phyloP scores from a whole-genome alignment of 768 basidiomycete species.

The Calocybe indica region DNA sequence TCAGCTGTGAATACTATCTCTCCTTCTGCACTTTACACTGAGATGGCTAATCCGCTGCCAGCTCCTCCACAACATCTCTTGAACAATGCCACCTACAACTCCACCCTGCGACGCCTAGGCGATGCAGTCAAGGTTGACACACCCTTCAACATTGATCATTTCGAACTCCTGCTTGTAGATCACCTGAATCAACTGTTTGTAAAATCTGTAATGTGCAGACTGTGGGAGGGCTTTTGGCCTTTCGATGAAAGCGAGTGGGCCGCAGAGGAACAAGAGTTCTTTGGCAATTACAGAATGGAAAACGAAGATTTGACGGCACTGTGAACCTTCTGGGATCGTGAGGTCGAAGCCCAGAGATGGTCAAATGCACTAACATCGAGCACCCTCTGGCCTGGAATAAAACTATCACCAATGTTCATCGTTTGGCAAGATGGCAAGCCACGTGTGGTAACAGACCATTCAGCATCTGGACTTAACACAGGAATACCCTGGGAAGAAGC shows the following conservation, averaged over 20 bases:
- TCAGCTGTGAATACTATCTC: conserved; percentile 5
- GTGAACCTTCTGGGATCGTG: conserved; percentile 4
- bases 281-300: neutral
- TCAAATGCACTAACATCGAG: conserved; percentile 1
- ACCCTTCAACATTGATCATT: conserved; percentile 23
- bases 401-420: conserved; percentile 12
- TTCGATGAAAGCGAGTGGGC: conserved; percentile 6
- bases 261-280: neutral
- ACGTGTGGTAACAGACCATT: conserved; percentile 16
- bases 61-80: conserved; percentile 8
- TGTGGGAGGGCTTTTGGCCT: conserved; percentile 36
- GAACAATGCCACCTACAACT: conserved; percentile 4
- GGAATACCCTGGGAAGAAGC: conserved; percentile 11
- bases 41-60: conserved; percentile 8
- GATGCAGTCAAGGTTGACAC: conserved; percentile 14
- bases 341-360: neutral
- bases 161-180: conserved; percentile 12
- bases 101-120: conserved; percentile 5
- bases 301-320: conserved; percentile 1
- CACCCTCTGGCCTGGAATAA: conserved; percentile 8
- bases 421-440: conserved; percentile 14
- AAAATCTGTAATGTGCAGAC: conserved; percentile 14
- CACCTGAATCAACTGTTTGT: conserved; percentile 34
- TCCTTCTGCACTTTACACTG: conserved; percentile 7
- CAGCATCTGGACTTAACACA: conserved; percentile 14